Base-by-base conservation (phyloP, 495 filamentous ascomycete genomes). In the Paragyromitra xinjiangensis region DNA sequence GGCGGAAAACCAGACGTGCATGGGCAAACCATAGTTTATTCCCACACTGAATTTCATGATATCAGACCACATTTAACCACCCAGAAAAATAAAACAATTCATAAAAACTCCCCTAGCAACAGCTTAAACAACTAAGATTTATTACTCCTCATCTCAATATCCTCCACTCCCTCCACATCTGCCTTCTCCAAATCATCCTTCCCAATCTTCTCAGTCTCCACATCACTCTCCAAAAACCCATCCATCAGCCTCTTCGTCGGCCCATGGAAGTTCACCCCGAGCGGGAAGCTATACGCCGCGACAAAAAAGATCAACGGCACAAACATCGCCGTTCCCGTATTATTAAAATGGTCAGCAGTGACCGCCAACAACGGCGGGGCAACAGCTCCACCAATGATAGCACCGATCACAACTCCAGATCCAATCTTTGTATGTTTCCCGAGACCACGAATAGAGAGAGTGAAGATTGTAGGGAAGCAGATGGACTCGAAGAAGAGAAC, bases 391-490 rank as follows among this genome's bases (percentile, higher is more conserved):
- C 89, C 89, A n/a, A 84, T 83, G 24, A 90, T 88, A 69, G 87
- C 87, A 29, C 84, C 88, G 34, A 91, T 85, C 61, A 91, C 88
- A 66, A 87, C 86, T 3, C 88, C 87, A 5, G 87, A 87, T 5
- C 88, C 89, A 24, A 85, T 84, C 81, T 90, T 90, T 5, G 88
- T 89, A 81, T 90, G 87, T 34, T 86, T 85, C 1, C 89, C 89
- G 0, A 91, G 83, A 7, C 88, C 89, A 3, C 88, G 85, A 63
- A 90, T 91, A 6, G 88, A 87, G 39, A 91, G 84, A 0, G 89
- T 88, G 68, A 90, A 86, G 74, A 91, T 90, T 5, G 89, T 90
- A 1, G 89, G 89, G 83, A 90, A 90, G 62, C 87, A 88, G 71
- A 89, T 86, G 3, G 86, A 87, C 81, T 91, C 88, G 78, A 90